A percentile compares a stretch with the other conserved stretches of the same genome.
These are phyloP conservation scores for Lactarius akahatsu DNA, from an alignment of 768 basidiomycete genomes.

Conservation along the genomic window DNA sequence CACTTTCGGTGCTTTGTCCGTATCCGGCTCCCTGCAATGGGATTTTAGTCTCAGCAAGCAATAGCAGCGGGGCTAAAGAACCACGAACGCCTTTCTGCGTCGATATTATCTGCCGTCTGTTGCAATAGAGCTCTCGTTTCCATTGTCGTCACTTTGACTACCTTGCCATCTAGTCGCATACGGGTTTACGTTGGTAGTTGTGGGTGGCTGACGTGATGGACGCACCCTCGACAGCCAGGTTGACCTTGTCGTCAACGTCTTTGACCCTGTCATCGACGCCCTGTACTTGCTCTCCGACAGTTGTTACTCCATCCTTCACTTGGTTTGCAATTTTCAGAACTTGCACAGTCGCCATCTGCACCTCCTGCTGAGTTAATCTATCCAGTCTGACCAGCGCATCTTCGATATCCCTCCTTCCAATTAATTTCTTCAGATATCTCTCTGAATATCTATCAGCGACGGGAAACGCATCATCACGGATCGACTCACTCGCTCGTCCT, in stretches of 20 bases:
- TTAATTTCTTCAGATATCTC: not conserved
- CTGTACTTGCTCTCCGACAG: no score
- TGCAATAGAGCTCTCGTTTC: no score
- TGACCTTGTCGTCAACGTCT: no score
- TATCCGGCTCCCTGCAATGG: not conserved
- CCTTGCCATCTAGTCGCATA: no score
- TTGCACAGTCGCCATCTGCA: not conserved
- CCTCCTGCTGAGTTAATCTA: not conserved
- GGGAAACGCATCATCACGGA: not conserved
- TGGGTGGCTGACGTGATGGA: no score
- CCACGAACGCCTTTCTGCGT: not conserved
- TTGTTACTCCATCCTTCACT: no score
- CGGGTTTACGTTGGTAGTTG: slow-evolving; percentile 3
- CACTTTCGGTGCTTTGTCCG: not conserved
- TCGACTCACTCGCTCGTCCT: not conserved
- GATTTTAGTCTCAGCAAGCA: not conserved
- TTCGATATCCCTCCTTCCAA: not conserved
- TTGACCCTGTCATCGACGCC: no score
- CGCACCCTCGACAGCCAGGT: no score
- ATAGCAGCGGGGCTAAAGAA: not conserved
- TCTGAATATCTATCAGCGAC: not conserved
- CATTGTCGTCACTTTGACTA: no score
- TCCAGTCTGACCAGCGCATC: not conserved
- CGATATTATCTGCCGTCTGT: no score
- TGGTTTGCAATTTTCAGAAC: not conserved